phyloP scores from a whole-genome alignment of 2,329 filamentous ascomycete genomes.

The Fusarium sp. region DNA sequence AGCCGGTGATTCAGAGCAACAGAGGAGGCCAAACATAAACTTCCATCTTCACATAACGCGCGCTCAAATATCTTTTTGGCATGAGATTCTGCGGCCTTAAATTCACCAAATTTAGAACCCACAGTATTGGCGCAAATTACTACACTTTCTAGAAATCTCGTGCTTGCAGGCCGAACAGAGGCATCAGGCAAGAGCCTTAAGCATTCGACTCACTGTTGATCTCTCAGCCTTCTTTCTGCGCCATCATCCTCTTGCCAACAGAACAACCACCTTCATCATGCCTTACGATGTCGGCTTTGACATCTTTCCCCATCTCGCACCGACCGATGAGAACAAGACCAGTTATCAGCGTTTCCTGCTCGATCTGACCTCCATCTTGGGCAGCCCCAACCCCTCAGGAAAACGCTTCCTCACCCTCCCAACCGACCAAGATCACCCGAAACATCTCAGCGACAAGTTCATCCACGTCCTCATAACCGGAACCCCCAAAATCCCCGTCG shows the following conservation, averaged over 20 bases:
- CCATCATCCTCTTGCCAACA: not conserved
- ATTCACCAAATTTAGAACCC: not conserved
- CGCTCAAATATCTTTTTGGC: too few relatives aligned
- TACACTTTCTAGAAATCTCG: not conserved
- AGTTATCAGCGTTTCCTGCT: slow-evolving; percentile 4
- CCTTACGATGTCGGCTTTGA: slow-evolving; percentile 17
- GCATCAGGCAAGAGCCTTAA: not conserved
- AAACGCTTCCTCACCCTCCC: not conserved
- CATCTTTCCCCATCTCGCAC: slow-evolving; percentile 6
- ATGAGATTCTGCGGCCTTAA: too few relatives aligned
- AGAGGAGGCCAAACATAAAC: not conserved
- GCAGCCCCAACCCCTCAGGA: not conserved
- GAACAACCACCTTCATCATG: not conserved
- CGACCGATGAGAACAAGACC: not conserved
- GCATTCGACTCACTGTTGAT: not conserved
- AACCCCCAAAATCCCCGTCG: not conserved
- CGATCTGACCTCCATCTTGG: not conserved
- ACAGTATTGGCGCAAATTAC: not conserved
- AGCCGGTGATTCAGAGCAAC: not conserved
- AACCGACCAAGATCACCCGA: not conserved
- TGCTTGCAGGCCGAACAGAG: not conserved
- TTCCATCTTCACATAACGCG: not conserved
- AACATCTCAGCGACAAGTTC: not conserved
- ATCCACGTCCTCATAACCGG: slow-evolving; percentile 3
- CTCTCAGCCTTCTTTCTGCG: not conserved